These are phyloP conservation scores for Penicillium nucicola DNA, from an alignment of 495 filamentous ascomycete genomes.

Conservation along the genomic window DNA sequence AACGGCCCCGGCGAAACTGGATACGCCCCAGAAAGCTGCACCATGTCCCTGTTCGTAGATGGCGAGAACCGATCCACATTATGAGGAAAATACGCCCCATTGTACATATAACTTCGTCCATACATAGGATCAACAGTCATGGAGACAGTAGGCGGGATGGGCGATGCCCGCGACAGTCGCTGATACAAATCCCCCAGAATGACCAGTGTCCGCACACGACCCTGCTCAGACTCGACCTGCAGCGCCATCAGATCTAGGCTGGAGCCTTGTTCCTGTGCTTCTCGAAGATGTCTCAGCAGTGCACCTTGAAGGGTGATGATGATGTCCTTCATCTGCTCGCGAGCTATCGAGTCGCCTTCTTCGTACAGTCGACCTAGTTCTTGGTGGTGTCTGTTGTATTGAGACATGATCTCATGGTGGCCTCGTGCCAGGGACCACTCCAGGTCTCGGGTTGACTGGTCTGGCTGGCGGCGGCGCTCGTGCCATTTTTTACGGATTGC, in stretches of 20 bases:
- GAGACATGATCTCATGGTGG: conserved; percentile 19
- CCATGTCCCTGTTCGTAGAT: not conserved
- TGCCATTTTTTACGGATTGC: conserved; percentile 36
- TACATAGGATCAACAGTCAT: conserved; percentile 7
- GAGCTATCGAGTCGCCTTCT: conserved; percentile 36
- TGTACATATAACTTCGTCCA: not conserved
- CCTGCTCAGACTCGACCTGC: conserved; percentile 28
- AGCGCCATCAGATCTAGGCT: conserved; percentile 36
- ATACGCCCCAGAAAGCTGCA: not conserved
- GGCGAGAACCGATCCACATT: not conserved
- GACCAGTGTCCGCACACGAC: conserved; percentile 19
- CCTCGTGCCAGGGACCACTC: conserved; percentile 34
- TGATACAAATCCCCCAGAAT: conserved; percentile 35
- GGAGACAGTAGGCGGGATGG: conserved; percentile 6
- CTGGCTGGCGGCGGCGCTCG: conserved; percentile 12
- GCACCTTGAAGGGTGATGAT: conserved; percentile 40
- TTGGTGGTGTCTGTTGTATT: conserved; percentile 26
- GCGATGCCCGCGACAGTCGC: conserved; percentile 20
- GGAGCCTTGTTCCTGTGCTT: conserved; percentile 31
- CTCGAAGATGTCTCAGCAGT: conserved; percentile 40
- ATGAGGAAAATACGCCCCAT: not conserved
- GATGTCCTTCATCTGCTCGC: conserved; percentile 43
- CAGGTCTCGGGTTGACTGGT: conserved; percentile 21
- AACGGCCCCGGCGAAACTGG: not conserved
- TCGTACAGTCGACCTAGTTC: conserved; percentile 30